phyloP scores from a whole-genome alignment of 1,284 basidiomycete species.

The Grifola frondosa region DNA sequence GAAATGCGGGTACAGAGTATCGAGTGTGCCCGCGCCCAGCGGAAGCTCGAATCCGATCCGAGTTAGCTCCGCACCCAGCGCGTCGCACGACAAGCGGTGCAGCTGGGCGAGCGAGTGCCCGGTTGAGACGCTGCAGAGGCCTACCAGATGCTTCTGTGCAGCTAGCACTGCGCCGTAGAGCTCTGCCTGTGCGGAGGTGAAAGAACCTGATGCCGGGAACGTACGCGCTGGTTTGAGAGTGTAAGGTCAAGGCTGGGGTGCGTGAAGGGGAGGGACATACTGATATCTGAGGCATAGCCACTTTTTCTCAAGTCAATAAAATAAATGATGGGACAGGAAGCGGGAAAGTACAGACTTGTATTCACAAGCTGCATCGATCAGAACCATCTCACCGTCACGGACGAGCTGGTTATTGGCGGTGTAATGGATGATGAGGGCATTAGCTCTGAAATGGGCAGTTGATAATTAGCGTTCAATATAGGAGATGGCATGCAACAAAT shows the following conservation, averaged over 20 bases:
- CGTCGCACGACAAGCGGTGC: slow-evolving; percentile 73
- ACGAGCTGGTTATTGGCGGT: slow-evolving; percentile 85
- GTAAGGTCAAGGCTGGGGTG: background rate
- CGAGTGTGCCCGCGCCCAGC: slow-evolving; percentile 56
- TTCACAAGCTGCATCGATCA: slow-evolving; percentile 91
- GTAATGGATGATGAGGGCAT: slow-evolving; percentile 90
- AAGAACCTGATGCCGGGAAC: slow-evolving; percentile 82
- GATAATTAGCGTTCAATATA: background rate
- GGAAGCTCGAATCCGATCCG: slow-evolving; percentile 79
- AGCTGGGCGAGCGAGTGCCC: slow-evolving; percentile 71
- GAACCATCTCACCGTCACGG: slow-evolving; percentile 71
- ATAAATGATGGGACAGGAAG: slow-evolving; percentile 2
- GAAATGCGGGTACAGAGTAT: slow-evolving; percentile 85
- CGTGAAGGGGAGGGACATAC: slow-evolving; percentile 40
- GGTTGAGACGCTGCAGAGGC: slow-evolving; percentile 57
- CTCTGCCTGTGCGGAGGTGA: slow-evolving; percentile 80
- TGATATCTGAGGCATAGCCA: slow-evolving; percentile 96
- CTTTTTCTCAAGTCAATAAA: too few relatives aligned
- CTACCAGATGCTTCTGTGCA: slow-evolving; percentile 71
- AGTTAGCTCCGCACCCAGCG: slow-evolving; percentile 73
- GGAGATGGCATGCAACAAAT: background rate
- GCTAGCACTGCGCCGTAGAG: slow-evolving; percentile 86
- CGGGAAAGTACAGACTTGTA: slow-evolving; percentile 58
- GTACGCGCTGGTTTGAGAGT: slow-evolving; percentile 65
- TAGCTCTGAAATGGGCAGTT: slow-evolving; percentile 50